Evolutionary conservation across 345 rosid genomes (phyloP).

Genomic region (Crucihimalaya himalaica): DNA sequence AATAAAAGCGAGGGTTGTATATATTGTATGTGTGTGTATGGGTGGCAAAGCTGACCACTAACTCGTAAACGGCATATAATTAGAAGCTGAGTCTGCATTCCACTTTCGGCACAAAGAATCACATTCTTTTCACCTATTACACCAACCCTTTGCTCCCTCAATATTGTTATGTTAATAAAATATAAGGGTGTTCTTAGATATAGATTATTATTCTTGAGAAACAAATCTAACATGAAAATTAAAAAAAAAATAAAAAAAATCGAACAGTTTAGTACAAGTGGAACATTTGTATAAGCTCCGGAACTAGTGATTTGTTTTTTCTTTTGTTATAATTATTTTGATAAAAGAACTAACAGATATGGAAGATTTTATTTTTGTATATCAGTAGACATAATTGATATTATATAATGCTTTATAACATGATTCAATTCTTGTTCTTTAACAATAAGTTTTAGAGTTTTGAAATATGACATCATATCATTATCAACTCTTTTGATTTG

Average conservation of each 20-base stretch:
- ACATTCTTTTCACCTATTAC: slow-evolving; percentile 33
- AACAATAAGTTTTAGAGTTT: background rate
- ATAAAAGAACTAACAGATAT: background rate
- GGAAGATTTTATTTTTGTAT: background rate
- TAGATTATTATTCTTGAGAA: background rate
- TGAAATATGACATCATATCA: too few relatives aligned
- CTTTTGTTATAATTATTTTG: background rate
- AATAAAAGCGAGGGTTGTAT: slow-evolving; percentile 5
- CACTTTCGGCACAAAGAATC: slow-evolving; percentile 35
- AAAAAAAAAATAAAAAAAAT: too few relatives aligned
- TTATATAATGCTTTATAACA: background rate
- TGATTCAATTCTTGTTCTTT: background rate
- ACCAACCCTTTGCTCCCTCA: slow-evolving; percentile 38
- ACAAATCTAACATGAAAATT: background rate
- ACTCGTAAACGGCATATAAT: slow-evolving; percentile 28
- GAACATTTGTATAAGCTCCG: slow-evolving; percentile 5
- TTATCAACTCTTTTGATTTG: background rate
- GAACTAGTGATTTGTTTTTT: background rate
- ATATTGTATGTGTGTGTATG: slow-evolving; percentile 7
- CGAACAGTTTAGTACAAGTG: slow-evolving; percentile 23
- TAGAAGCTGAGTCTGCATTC: slow-evolving; percentile 41
- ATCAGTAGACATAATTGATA: slow-evolving; percentile 1
- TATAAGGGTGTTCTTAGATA: background rate
- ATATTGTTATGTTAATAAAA: slow-evolving; percentile 12
- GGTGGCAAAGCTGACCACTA: slow-evolving; percentile 31